These are phyloP conservation scores for Meira nashicola DNA, from an alignment of 1,284 basidiomycete genomes.

Conservation along the genomic window DNA sequence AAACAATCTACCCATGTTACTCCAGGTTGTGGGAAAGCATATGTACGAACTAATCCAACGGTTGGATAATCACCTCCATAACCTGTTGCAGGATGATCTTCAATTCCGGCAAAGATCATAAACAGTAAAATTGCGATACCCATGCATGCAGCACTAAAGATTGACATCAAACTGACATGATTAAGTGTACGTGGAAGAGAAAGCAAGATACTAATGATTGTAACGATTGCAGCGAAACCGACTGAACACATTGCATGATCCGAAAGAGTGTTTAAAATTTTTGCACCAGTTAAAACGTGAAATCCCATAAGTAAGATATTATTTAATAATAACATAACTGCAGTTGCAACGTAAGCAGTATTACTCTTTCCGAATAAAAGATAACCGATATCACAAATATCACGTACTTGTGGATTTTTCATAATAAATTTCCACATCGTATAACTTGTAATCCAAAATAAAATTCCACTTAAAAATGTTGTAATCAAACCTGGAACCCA, in stretches of 20 bases:
- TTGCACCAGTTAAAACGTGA: constrained; percentile 17
- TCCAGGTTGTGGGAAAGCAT: constrained; percentile 24
- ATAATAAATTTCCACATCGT: constrained; percentile 16
- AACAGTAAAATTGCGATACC: constrained; percentile 21
- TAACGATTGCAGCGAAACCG: constrained; percentile 51
- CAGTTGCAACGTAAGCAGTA: constrained; percentile 55
- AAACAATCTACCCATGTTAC: constrained; percentile 61
- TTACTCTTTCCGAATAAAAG: constrained; percentile 52
- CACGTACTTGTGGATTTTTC: constrained; percentile 9
- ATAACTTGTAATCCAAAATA: constrained; percentile 21
- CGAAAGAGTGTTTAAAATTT: constrained; percentile 21
- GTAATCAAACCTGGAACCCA: constrained; percentile 43
- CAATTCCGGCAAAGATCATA: constrained; percentile 18
- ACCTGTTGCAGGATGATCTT: constrained; percentile 13
- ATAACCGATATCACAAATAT: constrained; percentile 17
- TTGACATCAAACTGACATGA: constrained; percentile 19
- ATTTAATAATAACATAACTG: constrained; percentile 16
- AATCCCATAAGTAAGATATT: constrained; percentile 20
- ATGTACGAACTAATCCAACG: constrained; percentile 6
- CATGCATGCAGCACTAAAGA: constrained; percentile 17
- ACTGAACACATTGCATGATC: constrained; percentile 14
- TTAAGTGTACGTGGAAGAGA: constrained; percentile 19
- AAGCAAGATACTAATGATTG: constrained; percentile 62
- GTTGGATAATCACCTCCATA: constrained; percentile 12
- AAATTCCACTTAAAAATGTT: constrained; percentile 32